Evolutionary conservation across 257 asterid genomes (phyloP).

Genomic region (Plantago ovata): DNA sequence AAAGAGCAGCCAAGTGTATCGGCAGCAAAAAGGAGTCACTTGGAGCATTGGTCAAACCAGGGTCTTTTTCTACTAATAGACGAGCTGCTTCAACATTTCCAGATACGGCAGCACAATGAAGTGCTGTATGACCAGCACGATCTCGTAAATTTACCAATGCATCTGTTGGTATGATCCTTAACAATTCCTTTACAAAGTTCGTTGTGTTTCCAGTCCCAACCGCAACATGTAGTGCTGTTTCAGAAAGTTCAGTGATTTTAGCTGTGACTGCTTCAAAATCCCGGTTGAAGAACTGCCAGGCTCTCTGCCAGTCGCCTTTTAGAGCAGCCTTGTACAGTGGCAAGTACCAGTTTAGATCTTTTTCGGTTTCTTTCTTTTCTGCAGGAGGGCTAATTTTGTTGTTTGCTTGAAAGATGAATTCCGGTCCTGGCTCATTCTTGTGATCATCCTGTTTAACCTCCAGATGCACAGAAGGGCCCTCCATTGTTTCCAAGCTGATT

Average conservation of each 20-base stretch:
- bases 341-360: slow-evolving; percentile 36
- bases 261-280: slow-evolving; percentile 35
- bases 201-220: slow-evolving; percentile 31
- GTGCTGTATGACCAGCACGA: slow-evolving; percentile 25
- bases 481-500: too few relatives aligned
- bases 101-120: slow-evolving; percentile 18
- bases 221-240: slow-evolving; percentile 34
- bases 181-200: slow-evolving; percentile 29
- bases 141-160: too few relatives aligned
- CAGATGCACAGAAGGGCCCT: too few relatives aligned
- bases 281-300: slow-evolving; percentile 28
- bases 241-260: slow-evolving; percentile 30
- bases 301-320: slow-evolving; percentile 36
- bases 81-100: slow-evolving; percentile 26
- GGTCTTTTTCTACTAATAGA: slow-evolving; percentile 24
- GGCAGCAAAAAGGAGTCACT: slow-evolving; percentile 16
- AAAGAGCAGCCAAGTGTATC: slow-evolving; percentile 34
- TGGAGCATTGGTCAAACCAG: slow-evolving; percentile 21
- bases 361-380: slow-evolving; percentile 8
- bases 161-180: slow-evolving; percentile 24
- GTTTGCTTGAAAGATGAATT: too few relatives aligned
- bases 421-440: too few relatives aligned
- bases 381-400: too few relatives aligned
- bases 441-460: too few relatives aligned
- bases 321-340: slow-evolving; percentile 38